phyloP scores from a whole-genome alignment of 2,329 filamentous ascomycete species.

The Arthrobotrys megalospora region DNA sequence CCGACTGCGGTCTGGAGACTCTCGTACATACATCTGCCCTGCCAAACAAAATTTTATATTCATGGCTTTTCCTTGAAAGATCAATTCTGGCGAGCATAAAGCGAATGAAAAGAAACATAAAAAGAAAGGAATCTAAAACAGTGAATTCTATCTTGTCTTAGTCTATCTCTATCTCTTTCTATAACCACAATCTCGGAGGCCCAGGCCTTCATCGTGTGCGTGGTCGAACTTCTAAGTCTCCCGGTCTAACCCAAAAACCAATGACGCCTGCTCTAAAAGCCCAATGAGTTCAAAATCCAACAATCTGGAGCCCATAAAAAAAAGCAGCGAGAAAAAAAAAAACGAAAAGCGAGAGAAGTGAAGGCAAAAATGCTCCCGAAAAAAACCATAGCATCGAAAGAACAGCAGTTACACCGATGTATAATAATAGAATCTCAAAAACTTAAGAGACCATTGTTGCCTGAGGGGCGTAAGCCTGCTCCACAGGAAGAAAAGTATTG shows the following conservation, averaged over 20 bases:
- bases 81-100: not conserved
- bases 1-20: slow-evolving; percentile 10
- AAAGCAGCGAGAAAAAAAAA: slow-evolving; percentile 4
- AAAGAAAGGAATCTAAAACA: slow-evolving; percentile 20
- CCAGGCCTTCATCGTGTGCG: not conserved
- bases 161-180: slow-evolving; percentile 23
- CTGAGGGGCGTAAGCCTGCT: slow-evolving; percentile 34
- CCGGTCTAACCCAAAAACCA: slow-evolving; percentile 27
- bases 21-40: not conserved
- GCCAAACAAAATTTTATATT: slow-evolving; percentile 10
- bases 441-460: slow-evolving; percentile 49
- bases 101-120: slow-evolving; percentile 8
- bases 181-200: not conserved
- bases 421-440: not conserved
- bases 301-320: slow-evolving; percentile 28
- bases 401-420: not conserved
- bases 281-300: slow-evolving; percentile 27
- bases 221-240: slow-evolving; percentile 7
- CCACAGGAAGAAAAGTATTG: slow-evolving; percentile 32
- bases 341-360: slow-evolving; percentile 8
- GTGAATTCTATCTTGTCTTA: slow-evolving; percentile 1
- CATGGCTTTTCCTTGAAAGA: not conserved
- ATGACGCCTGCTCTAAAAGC: slow-evolving; percentile 43
- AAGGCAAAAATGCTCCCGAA: slow-evolving; percentile 18
- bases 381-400: slow-evolving; percentile 4